phyloP scores from a whole-genome alignment of 495 filamentous ascomycete genomes.

The Platismatia glauca region DNA sequence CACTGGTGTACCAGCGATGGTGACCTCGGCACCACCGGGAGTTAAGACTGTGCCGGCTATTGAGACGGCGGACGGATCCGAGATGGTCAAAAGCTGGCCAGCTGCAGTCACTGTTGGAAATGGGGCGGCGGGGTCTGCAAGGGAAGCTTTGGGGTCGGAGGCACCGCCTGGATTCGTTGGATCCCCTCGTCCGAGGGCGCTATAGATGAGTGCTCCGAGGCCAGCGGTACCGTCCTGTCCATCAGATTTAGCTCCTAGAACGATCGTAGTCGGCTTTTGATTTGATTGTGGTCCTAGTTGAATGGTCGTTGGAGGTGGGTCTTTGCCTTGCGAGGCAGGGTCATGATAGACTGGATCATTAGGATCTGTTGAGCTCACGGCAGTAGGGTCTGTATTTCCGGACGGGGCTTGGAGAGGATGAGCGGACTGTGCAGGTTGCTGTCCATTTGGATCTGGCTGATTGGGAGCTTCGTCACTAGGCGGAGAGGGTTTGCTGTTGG shows the following conservation, averaged over 20 bases:
- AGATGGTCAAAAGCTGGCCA: neutral
- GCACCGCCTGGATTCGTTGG: neutral
- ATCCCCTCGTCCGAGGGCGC: neutral
- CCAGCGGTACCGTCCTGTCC: neutral
- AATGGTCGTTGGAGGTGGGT: neutral
- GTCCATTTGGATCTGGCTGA: neutral
- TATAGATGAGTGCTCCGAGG: neutral
- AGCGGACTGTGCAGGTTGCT: neutral
- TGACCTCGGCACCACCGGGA: neutral
- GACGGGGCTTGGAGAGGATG: neutral
- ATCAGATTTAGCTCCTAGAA: neutral
- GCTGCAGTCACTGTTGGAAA: neutral
- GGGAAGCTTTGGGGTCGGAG: neutral
- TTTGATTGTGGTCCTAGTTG: neutral
- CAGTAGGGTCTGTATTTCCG: no score
- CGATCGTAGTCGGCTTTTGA: neutral
- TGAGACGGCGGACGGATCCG: slow-evolving; percentile 1
- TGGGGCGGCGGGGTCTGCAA: neutral
- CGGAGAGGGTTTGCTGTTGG: neutral
- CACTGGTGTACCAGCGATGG: neutral
- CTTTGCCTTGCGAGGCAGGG: neutral
- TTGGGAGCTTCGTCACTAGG: neutral
- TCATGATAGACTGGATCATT: neutral
- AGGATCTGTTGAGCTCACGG: no score
- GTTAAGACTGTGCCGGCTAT: slow-evolving; percentile 3